A percentile compares a stretch with the other conserved stretches of the same genome.
These are phyloP conservation scores for Plasmopara viticola DNA, from an alignment of 352 stramenopile species.

Conservation along the genomic window DNA sequence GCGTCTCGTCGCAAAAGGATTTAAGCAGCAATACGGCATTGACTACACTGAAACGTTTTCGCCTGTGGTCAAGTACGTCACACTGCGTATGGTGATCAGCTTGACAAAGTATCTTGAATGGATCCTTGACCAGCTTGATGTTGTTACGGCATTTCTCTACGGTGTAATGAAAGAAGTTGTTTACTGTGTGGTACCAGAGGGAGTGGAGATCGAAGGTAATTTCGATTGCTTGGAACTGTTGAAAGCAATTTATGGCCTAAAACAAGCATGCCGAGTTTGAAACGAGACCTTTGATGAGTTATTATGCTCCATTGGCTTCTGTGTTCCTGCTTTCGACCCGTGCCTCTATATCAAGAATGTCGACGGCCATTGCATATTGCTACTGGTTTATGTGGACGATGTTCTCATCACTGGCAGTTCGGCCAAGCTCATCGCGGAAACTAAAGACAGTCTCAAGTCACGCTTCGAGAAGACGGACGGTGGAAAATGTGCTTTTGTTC, in stretches of 20 bases:
- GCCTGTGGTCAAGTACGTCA: not conserved
- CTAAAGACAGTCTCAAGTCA: not conserved
- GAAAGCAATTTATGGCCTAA: conserved; percentile 4
- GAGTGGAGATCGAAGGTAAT: not conserved
- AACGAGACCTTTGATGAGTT: too few species aligned
- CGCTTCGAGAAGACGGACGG: conserved; percentile 3
- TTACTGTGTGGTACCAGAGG: conserved; percentile 1
- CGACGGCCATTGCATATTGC: not conserved
- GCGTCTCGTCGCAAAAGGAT: too few species aligned
- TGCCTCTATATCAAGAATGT: conserved; percentile 1
- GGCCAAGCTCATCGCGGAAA: not conserved
- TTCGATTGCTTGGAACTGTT: conserved; percentile 6
- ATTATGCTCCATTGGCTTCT: not conserved
- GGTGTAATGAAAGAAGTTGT: conserved; percentile 7
- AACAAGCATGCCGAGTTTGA: too few species aligned
- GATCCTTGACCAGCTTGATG: conserved; percentile 7
- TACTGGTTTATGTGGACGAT: conserved; percentile 1
- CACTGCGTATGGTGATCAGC: conserved; percentile 1
- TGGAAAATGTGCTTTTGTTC: not conserved
- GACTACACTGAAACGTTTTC: not conserved
- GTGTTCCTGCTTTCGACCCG: not conserved
- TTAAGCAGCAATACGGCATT: too few species aligned
- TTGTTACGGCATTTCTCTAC: conserved; percentile 11
- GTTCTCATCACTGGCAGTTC: not conserved
- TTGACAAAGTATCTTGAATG: conserved; percentile 2